Base-by-base conservation (phyloP, 2,329 filamentous ascomycete genomes). In the Graphiopsis chlorocephala region DNA sequence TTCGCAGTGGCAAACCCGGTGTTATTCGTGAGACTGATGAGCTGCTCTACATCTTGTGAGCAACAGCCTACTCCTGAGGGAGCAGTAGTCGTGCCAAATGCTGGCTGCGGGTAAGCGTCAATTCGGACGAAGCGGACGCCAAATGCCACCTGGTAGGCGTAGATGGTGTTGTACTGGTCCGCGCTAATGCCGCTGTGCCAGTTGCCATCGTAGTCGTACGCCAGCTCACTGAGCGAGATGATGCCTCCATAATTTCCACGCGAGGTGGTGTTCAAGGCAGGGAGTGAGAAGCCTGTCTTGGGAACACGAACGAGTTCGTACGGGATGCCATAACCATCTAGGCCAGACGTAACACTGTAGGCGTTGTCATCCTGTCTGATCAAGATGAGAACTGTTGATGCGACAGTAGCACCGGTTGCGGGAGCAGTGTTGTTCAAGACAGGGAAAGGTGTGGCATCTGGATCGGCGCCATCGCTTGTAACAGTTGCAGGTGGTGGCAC, bases 301-400 rank as follows among this genome's bases (percentile, higher is more conserved):
- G 85, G 84, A n/a, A 88, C 84, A 23, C 83, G 67, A 12, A 87
- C 70, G 6, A 81, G 78, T 68, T 86, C 78, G 69, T 81, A 88
- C 1, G 85, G 84, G 67, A 88, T 88, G 31, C 84, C 86, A 69
- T 88, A 88, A 65, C 80, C 85, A 70, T 85, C 82, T 6, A 88
- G 79, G 28, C 85, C 85, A 12, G 81, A 81, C 38, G 79, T 81
- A 14, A 82, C 82, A 31, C 81, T 80, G n/a, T 75, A 76, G 11
- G 82, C 83, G 1, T 83, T 79, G 25, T 77, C 75, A 38, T 78
- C 68, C 70, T 87, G 84, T 31, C 60, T 47, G 29, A 56, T 31
- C 11, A 63, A 35, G 6, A 63, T 33, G 11, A 63, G 60, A 23
- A 63, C 23, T n/a, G 60, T 63, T 17, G 42, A 50, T 12, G 7